phyloP scores from a whole-genome alignment of 176 grass and related monocot species.

The Rhipidocladum racemiflorum region DNA sequence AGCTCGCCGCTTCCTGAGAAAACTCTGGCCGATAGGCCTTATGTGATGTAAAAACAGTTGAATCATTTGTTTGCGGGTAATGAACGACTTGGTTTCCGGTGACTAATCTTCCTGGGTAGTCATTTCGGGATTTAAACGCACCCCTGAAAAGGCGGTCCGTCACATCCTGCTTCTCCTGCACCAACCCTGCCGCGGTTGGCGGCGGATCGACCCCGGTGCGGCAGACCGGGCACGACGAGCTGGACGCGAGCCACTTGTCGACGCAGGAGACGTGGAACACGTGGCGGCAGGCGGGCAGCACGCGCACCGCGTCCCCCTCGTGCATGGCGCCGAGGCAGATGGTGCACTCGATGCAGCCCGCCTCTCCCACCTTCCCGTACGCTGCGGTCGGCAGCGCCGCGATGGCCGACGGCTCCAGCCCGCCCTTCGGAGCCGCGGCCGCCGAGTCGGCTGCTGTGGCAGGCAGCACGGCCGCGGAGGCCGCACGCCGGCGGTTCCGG shows the following conservation, averaged over 20 bases:
- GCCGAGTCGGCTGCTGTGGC: background rate
- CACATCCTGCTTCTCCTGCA: constrained; percentile 16
- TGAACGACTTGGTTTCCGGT: too few species aligned
- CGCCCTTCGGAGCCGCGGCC: background rate
- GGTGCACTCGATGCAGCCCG: constrained; percentile 35
- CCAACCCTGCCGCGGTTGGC: background rate
- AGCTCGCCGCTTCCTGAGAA: too few species aligned
- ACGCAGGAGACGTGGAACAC: constrained; percentile 60
- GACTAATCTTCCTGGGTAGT: too few species aligned
- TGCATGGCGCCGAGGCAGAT: constrained; percentile 56
- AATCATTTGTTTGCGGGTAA: too few species aligned
- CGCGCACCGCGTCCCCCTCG: constrained; percentile 39
- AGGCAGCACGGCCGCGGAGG: background rate
- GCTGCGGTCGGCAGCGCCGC: constrained; percentile 39
- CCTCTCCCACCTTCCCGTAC: constrained; percentile 19
- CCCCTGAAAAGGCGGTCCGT: too few species aligned
- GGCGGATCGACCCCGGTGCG: constrained; percentile 54
- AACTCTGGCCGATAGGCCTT: too few species aligned
- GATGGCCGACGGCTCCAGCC: constrained; percentile 47
- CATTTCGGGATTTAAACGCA: too few species aligned
- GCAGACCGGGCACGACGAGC: constrained; percentile 60
- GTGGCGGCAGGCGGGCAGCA: constrained; percentile 46
- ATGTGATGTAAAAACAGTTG: too few species aligned
- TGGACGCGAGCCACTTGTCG: constrained; percentile 53
- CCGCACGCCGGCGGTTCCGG: constrained; percentile 23